These are phyloP conservation scores for Saccharomycopsis schoenii DNA, from an alignment of 805 yeast species.

Conservation along the genomic window DNA sequence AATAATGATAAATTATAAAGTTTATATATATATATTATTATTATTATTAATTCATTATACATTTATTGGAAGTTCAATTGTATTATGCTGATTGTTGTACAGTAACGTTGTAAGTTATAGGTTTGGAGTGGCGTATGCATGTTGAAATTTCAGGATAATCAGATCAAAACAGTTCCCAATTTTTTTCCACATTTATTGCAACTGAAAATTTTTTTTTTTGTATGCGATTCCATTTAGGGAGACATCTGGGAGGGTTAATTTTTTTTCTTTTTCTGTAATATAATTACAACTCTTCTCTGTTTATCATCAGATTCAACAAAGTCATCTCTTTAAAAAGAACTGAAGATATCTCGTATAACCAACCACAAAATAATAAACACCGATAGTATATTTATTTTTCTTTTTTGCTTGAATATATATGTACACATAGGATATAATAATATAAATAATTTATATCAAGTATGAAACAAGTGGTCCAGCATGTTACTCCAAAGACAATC, in stretches of 20 bases:
- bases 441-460: background rate
- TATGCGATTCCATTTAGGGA: background rate
- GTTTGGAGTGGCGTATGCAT: background rate
- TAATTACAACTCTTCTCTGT: background rate
- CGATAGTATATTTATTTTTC: too few relatives aligned
- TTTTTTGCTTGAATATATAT: too few relatives aligned
- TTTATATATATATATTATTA: background rate
- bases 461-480: constrained; percentile 17
- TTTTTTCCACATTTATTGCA: background rate
- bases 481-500: constrained; percentile 83
- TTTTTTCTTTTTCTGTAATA: background rate
- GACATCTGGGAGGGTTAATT: background rate
- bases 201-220: background rate
- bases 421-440: background rate
- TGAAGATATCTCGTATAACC: too few relatives aligned
- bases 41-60: too few relatives aligned
- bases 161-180: background rate
- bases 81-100: too few relatives aligned
- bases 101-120: too few relatives aligned
- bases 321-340: too few relatives aligned
- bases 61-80: too few relatives aligned
- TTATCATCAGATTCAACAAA: background rate
- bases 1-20: background rate
- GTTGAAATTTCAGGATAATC: background rate
- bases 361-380: too few relatives aligned